Conservation (phyloP, 768 basidiomycete species). For the Asterophora parasitica region DNA sequence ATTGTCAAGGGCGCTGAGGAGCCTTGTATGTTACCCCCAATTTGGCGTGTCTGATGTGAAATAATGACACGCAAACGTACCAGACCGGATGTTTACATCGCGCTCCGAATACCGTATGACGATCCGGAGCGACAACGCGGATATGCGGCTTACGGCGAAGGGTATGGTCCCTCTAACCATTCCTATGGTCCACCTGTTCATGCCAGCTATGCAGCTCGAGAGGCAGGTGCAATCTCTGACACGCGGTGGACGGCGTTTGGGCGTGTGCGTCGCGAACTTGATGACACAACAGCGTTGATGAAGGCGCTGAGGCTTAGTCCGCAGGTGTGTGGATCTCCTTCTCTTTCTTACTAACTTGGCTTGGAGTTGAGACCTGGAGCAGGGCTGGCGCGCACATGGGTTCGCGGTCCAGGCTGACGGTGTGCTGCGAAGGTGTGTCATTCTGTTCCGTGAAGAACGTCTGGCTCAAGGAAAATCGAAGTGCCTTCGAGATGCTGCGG, state of each 20-base stretch:
- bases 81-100: constrained; percentile 93
- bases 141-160: constrained; percentile 72
- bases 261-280: constrained; percentile 26
- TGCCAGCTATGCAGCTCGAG: constrained; percentile 28
- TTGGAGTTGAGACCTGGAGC: background rate
- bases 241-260: constrained; percentile 37
- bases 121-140: constrained; percentile 86
- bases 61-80: background rate
- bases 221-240: constrained; percentile 43
- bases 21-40: constrained; percentile 65
- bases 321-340: constrained; percentile 25
- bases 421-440: constrained; percentile 34
- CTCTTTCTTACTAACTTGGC: background rate
- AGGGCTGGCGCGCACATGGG: constrained; percentile 39
- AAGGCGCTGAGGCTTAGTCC: constrained; percentile 36
- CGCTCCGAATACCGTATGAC: constrained; percentile 89
- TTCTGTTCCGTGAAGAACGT: background rate
- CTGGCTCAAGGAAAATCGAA: constrained; percentile 22
- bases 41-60: background rate
- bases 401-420: constrained; percentile 44
- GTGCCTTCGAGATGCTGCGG: constrained; percentile 72
- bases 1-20: constrained; percentile 87
- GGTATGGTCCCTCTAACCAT: constrained; percentile 33
- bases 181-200: background rate
- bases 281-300: constrained; percentile 31